Evolutionary conservation across 306 rosid species (phyloP), one percentile per base, ranked within the genome.

Genomic region (Fragaria ananassa): DNA sequence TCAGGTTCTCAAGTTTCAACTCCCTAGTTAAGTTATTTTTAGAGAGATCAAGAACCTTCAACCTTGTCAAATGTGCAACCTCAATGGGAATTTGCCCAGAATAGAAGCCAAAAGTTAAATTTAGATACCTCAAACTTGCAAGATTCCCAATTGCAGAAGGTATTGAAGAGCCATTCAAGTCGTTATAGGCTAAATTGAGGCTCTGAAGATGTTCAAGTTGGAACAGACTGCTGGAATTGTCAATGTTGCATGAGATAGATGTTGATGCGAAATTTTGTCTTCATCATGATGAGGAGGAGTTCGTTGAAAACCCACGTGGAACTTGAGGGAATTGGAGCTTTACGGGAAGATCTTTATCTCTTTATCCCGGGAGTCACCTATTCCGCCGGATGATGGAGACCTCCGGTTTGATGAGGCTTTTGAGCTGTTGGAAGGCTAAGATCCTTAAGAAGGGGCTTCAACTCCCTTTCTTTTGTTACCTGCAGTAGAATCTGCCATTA

Each of bases 91-190:
- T 47, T 47, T 47, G 19, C 53, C 19, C 6, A 14, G 1, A 47
- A 47, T 3, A 47, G 12, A 0, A 0, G 5, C 19, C 53, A 3
- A 0, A 0, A 1, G 6, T 47, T 14, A 47, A 14, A 47, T 47
- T 47, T 13, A 47, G 18, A 47, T 47, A 47, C 53, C 53, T 70
- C 76, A 82, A 82, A 44, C 39, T 79, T 5, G 56, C 5, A 13
- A 82, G 67, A 0, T 80, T 58, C 4, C 53, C 76, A 8, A 85
- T 37, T 13, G 69, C 34, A 0, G 84, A 5, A 6, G 88, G 86
- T 13, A 85, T 79, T 9, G 0, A 0, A 6, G 64, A 9, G 71
- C 45, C 29, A 25, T 71, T 51, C 23, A 51, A 51, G 25, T 51
- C 5, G 25, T 18, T 51, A 4, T 51, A 1, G 25, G 58, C 58